Base-by-base conservation (phyloP, 257 asterid genomes). In the Solanum habrochaites region DNA sequence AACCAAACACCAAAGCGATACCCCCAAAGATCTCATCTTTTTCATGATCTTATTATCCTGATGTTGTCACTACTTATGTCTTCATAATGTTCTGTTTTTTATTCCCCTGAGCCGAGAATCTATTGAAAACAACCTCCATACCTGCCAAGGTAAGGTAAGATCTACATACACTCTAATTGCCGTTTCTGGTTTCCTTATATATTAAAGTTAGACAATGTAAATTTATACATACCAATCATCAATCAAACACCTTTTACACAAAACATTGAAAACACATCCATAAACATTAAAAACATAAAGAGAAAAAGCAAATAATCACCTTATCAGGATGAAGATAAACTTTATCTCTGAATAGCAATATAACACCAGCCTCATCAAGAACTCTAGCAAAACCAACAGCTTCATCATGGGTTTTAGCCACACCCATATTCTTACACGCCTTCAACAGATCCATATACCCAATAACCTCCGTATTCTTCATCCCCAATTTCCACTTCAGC, bases 351-450 rank as follows among this genome's bases (percentile, higher is more conserved):
- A 96, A 96, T 11, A 95, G 92, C 93, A 96, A 90, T 88, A 95
- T 91, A 71, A 96, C 94, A 83, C 98, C 98, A 90, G 99, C 98
- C 82, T 96, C 98, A 88, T 96, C 99, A 64, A 96, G 93, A 88
- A 94, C 97, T 35, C 92, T 87, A n/a, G 98, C 95, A 69, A 95
- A 96, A 42, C 94, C 93, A n/a, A 91, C 91, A 2, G 98, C 99
- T 91, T 96, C 99, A 37, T 67, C 89, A 78, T 85, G 73, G 8
- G 98, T 82, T 88, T 92, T 96, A 7, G 98, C 98, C 13, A 96
- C 93, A 29, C 99, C 99, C 86, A 92, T 88, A 52, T 83, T 91
- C 90, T 92, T 89, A 89, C 98, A 95, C 88, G 94, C 94, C 13
- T 83, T 80, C 60, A 95, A 66, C 58, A 96, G 98, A 90, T 95